Conservation (phyloP, 1,284 basidiomycete genomes). For the Pseudomicrostroma phylloplanum region DNA sequence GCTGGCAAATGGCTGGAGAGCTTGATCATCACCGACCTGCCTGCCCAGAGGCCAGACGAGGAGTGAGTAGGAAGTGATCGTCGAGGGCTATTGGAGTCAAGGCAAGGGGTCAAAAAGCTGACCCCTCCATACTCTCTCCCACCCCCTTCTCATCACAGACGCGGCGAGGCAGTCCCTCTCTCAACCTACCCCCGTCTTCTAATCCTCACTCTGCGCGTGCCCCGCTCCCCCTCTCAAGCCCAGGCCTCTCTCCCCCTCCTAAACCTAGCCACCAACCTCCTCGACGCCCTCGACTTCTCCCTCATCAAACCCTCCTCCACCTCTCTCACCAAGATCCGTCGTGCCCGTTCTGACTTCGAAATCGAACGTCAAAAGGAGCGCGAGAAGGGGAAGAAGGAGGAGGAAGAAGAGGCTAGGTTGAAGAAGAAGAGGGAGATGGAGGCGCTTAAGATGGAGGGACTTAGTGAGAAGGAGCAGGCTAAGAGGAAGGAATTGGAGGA, state of each 20-base stretch:
- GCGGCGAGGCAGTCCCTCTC: neutral
- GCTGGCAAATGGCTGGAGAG: slow-evolving; percentile 35
- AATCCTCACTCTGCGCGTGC: slow-evolving; percentile 35
- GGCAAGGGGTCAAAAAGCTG: neutral
- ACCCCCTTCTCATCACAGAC: neutral
- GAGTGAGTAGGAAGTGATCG: slow-evolving; percentile 16
- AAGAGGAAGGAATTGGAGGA: slow-evolving; percentile 45
- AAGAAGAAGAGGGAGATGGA: slow-evolving; percentile 39
- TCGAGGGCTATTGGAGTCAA: too few relatives aligned
- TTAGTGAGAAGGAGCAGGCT: slow-evolving; percentile 45
- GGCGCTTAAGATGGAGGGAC: slow-evolving; percentile 40
- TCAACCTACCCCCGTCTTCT: slow-evolving; percentile 20
- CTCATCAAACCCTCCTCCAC: slow-evolving; percentile 28
- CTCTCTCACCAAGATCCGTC: slow-evolving; percentile 31
- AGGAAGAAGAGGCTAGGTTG: slow-evolving; percentile 34
- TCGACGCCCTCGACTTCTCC: slow-evolving; percentile 37
- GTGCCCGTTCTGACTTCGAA: slow-evolving; percentile 37
- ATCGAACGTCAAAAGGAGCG: slow-evolving; percentile 29
- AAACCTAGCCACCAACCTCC: slow-evolving; percentile 36
- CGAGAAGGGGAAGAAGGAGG: slow-evolving; percentile 29
- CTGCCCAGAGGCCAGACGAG: slow-evolving; percentile 21
- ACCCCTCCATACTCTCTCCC: neutral
- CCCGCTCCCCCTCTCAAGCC: slow-evolving; percentile 21
- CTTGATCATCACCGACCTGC: slow-evolving; percentile 44
- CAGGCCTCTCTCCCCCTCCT: slow-evolving; percentile 30